Percentiles rank a stretch among this genome's conserved stretches.
These are phyloP conservation scores for Clavariopsis aquatica DNA, from an alignment of 495 filamentous ascomycete species.

Conservation along the genomic window DNA sequence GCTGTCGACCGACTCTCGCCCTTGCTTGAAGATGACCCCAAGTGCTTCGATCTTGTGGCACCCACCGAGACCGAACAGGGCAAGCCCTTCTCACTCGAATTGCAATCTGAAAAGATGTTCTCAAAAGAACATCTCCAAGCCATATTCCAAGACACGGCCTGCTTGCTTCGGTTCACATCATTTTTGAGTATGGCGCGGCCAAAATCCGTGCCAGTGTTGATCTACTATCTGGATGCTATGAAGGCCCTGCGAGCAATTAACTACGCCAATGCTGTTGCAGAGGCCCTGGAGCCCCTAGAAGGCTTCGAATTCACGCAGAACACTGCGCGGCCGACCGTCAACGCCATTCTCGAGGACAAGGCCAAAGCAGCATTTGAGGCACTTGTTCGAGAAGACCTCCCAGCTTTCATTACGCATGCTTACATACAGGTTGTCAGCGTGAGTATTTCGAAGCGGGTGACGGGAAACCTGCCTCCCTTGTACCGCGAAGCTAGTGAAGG, in stretches of 20 bases:
- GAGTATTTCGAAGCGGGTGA: conserved; percentile 59
- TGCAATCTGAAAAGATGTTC: conserved; percentile 63
- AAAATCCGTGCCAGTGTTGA: conserved; percentile 66
- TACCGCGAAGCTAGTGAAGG: conserved; percentile 65
- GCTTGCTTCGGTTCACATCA: conserved; percentile 63
- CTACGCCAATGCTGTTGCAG: conserved; percentile 66
- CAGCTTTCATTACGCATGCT: conserved; percentile 66
- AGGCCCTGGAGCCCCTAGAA: conserved; percentile 53
- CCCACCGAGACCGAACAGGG: conserved; percentile 40
- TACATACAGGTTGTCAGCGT: conserved; percentile 60
- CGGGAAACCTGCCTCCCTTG: conserved; percentile 55
- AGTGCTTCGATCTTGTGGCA: conserved; percentile 56
- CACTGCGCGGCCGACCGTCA: conserved; percentile 51
- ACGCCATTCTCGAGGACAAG: conserved; percentile 59
- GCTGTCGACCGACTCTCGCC: conserved; percentile 54
- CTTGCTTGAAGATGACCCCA: conserved; percentile 54
- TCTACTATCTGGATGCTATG: conserved; percentile 63
- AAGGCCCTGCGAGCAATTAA: conserved; percentile 71
- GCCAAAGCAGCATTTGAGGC: conserved; percentile 59
- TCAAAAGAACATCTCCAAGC: conserved; percentile 62
- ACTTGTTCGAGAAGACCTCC: conserved; percentile 66
- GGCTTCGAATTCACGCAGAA: conserved; percentile 51
- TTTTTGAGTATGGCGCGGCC: conserved; percentile 72
- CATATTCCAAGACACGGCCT: conserved; percentile 63
- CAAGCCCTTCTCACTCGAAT: conserved; percentile 57